phyloP scores from a whole-genome alignment of 495 filamentous ascomycete genomes.

The Neurospora terricola region DNA sequence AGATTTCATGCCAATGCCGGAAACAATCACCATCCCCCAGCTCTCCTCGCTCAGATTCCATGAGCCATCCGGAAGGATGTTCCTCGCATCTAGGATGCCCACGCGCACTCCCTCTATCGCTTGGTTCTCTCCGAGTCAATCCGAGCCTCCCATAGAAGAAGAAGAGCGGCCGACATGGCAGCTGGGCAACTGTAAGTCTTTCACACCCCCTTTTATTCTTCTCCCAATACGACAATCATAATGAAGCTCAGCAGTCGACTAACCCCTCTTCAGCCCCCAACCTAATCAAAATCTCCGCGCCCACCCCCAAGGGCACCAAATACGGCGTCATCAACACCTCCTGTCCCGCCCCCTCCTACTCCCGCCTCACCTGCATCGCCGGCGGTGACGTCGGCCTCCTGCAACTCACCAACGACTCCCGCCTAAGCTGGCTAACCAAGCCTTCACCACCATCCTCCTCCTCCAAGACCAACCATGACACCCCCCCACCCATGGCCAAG shows the following conservation, averaged over 20 bases:
- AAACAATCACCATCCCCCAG: slow-evolving; percentile 1
- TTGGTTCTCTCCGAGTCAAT: slow-evolving; percentile 5
- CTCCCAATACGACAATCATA: neutral
- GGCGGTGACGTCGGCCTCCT: slow-evolving; percentile 25
- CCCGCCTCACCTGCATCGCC: slow-evolving; percentile 15
- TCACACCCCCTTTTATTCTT: neutral
- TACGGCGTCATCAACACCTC: slow-evolving; percentile 4
- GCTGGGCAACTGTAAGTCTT: slow-evolving; percentile 2
- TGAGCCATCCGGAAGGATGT: slow-evolving; percentile 12
- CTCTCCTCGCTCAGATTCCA: slow-evolving; percentile 23
- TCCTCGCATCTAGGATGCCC: slow-evolving; percentile 14
- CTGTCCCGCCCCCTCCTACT: slow-evolving; percentile 9
- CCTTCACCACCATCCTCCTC: neutral
- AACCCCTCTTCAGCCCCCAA: neutral
- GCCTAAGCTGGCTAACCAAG: slow-evolving; percentile 6
- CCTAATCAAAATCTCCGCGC: neutral
- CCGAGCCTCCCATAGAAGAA: neutral
- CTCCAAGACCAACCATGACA: neutral
- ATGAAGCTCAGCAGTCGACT: neutral
- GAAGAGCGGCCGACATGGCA: slow-evolving; percentile 7
- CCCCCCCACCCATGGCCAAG: neutral
- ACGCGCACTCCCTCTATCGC: slow-evolving; percentile 1
- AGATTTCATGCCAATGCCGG: slow-evolving; percentile 1
- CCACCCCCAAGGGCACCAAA: neutral
- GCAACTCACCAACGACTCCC: slow-evolving; percentile 1